phyloP scores from a whole-genome alignment of 106 monocot genomes.

The Phalaenopsis equestris region DNA sequence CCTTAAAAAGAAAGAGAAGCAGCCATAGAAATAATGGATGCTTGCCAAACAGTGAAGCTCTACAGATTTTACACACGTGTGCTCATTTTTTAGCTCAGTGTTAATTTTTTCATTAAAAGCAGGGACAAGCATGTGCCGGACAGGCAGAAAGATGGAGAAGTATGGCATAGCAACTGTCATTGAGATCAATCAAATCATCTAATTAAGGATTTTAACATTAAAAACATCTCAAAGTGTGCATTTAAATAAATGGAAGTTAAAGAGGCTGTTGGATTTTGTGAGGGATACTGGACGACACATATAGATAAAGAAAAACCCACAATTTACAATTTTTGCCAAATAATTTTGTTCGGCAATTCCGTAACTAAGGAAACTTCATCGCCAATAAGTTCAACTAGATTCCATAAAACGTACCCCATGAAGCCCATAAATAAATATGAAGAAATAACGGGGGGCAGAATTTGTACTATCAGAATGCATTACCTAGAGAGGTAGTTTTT shows the following conservation, averaged over 20 bases:
- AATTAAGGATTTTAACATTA: too few relatives aligned
- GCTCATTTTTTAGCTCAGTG: neutral
- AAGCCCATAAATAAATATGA: neutral
- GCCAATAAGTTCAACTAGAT: too few relatives aligned
- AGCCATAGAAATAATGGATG: neutral
- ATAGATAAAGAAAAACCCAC: too few relatives aligned
- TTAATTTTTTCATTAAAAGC: neutral
- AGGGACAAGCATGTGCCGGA: neutral
- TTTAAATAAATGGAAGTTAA: too few relatives aligned
- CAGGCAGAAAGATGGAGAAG: neutral
- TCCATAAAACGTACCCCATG: neutral
- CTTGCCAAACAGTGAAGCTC: neutral
- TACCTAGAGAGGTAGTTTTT: conserved; percentile 96
- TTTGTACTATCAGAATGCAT: neutral
- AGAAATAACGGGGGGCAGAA: neutral
- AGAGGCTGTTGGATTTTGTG: too few relatives aligned
- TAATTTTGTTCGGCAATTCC: too few relatives aligned
- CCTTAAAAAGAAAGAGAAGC: neutral
- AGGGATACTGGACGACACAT: too few relatives aligned
- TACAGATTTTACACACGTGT: neutral
- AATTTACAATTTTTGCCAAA: too few relatives aligned
- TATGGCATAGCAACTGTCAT: neutral
- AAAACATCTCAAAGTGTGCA: too few relatives aligned
- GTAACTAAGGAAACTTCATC: too few relatives aligned
- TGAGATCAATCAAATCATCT: neutral